Evolutionary conservation across 306 rosid species (phyloP), one percentile per base, ranked within the genome.

Genomic region (Argentina anserina): DNA sequence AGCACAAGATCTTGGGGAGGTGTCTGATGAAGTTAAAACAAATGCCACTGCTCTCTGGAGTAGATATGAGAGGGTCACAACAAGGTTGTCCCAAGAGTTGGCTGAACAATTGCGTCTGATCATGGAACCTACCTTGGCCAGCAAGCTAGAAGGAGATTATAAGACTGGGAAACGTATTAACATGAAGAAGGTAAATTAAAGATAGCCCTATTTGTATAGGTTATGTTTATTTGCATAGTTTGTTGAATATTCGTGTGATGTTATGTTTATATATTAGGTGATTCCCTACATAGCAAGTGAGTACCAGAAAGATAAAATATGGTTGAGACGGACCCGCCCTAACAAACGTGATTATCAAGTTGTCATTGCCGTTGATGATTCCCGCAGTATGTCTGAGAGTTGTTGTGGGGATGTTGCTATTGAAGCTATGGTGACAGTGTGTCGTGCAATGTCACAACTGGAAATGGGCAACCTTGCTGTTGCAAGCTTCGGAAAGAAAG

Each of bases 321-420:
- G 98, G 98, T 82, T 93, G 41, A 86, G 97, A 78, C 77, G 96
- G 83, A 94, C 98, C 64, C 81, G 89, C 31, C 98, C 95, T 58
- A 89, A 94, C 81, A 94, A 94, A 81, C 98, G 95, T 69, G 97
- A 94, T 82, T 94, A 94, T 69, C 97, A 94, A 86, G 86, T 91
- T 42, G 92, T 94, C 37, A 89, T 94, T 78, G 98, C 97, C 1
- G 76, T 94, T 80, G 98, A 94, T 85, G 98, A 94, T 87, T 94
- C 98, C 50, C 88, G 71, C 28, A 94, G 98, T 65, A 94, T 94
- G 97, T 89, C 95, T 10, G 96, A 91, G 82, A 86, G 78, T 82
- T 18, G 85, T 60, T 77, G 92, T n/a, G 95, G 97, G 46, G 87
- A 80, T 61, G 88, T 84, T 65, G 97, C 97, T 34, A 71, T 84